These are phyloP conservation scores for Takakia lepidozioides DNA, from an alignment of 225 moss, liverwort and hornwort species.

Conservation along the genomic window DNA sequence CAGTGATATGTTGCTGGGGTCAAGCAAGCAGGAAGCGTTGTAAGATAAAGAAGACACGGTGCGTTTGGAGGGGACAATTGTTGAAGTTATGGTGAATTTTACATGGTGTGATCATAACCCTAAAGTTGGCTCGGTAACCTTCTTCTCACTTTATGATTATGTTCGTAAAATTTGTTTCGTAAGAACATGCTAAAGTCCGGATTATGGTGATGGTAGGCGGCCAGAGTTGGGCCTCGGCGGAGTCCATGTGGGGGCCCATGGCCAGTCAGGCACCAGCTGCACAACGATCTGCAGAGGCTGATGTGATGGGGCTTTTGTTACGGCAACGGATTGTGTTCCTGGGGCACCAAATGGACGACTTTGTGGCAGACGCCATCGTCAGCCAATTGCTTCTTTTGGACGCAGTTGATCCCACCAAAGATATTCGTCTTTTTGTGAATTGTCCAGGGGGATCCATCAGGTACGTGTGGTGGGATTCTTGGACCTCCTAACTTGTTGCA, in stretches of 20 bases:
- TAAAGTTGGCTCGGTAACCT: no score
- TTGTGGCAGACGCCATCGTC: slow-evolving; percentile 85
- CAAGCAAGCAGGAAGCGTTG: no score
- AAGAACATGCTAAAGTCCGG: no score
- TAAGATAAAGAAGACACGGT: no score
- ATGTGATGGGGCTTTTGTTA: slow-evolving; percentile 89
- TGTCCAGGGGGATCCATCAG: slow-evolving; percentile 93
- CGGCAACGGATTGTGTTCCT: slow-evolving; percentile 88
- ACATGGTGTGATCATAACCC: no score
- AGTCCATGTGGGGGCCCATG: slow-evolving; percentile 37
- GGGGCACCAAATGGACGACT: slow-evolving; percentile 95
- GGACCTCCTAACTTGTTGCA: no score
- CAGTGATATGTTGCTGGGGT: no score
- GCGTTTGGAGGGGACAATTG: no score
- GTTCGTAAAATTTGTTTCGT: no score
- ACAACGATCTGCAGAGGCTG: slow-evolving; percentile 72
- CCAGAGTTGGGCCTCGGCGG: slow-evolving; percentile 5
- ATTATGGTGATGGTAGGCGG: neutral
- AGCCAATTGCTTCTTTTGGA: slow-evolving; percentile 95
- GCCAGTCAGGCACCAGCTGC: slow-evolving; percentile 68
- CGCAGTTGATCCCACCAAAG: slow-evolving; percentile 80
- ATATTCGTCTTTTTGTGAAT: slow-evolving; percentile 91
- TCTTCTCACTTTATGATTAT: no score
- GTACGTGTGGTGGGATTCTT: no score
- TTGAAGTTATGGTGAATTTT: no score